Evolutionary conservation across 192 early-diverging fungal species (phyloP), one percentile per base, ranked within the genome.

Genomic region (Backusella luteola): DNA sequence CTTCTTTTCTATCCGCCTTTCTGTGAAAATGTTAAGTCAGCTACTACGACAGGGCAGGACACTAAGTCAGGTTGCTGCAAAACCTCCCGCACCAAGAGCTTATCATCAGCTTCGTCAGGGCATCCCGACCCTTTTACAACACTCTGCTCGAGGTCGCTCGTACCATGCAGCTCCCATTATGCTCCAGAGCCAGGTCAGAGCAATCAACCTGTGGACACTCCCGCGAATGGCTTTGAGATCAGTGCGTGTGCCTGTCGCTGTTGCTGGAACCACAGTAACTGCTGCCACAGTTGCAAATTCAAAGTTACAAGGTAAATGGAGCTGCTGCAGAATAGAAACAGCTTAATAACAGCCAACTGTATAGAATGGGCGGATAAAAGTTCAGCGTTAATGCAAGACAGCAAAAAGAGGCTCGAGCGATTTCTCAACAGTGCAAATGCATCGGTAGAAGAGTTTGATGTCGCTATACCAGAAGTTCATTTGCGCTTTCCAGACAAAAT

Each of bases 281-380:
- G 87, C 85, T 56, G 80, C 87, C 9, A 87, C 90, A 17, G 85
- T 90, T 70, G 88, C 89, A 1, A 85, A 90, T 49, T 90, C 90
- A 71, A 91, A 92, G 79, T 44, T 90, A 42, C 81, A 84, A 80
- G 88, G 86, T 87, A 84, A 52, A 49, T 21, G 15, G 12, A 34
- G 6, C 3, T 63, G 56, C 9, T 56, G 53, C 56, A 44, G 21
- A 8, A 12, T 14, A 63, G 8, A 63, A 32, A 34, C 8, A 26
- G 21, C 26, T 3, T 63, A 26, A 29, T 63, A 63, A 26, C 11
- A 63, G 3, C 11, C 46, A 3, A 66, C 15, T 77, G 5, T 42
- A 29, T 79, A 83, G 83, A 84, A 66, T 73, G 77, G 32, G 74
- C 80, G 6, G 79, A 82, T 49, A 77, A 75, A 73, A 78, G 88